A percentile compares a stretch with the other conserved stretches of the same genome.
Evolutionary conservation across 208 protist genomes (phyloP).

Genomic region (Acanthamoeba sp.): DNA sequence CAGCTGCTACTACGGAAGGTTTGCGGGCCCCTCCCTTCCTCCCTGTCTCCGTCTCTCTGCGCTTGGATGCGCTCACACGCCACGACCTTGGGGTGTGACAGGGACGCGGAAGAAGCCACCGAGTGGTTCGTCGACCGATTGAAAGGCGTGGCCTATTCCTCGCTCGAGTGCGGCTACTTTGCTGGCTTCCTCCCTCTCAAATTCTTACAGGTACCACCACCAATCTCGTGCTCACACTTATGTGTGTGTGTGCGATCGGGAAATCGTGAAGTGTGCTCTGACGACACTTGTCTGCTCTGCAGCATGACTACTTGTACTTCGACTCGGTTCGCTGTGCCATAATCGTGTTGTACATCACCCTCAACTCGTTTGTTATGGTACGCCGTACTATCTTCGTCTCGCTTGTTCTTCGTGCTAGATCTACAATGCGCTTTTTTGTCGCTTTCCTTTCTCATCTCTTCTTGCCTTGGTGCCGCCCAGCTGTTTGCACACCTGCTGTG

Average conservation of each 20-base stretch:
- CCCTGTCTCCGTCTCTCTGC: background rate
- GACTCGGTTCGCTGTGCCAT: constrained; percentile 70
- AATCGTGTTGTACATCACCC: constrained; percentile 52
- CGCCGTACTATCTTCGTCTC: background rate
- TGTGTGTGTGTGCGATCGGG: background rate
- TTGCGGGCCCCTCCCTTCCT: background rate
- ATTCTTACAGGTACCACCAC: constrained; percentile 52
- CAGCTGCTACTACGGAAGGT: constrained; percentile 26
- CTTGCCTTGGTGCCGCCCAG: too few species aligned
- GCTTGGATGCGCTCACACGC: background rate
- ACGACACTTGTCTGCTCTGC: background rate
- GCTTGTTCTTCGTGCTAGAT: background rate
- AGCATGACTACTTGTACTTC: constrained; percentile 69
- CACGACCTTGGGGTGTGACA: background rate
- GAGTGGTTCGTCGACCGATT: constrained; percentile 69
- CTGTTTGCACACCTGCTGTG: constrained; percentile 59
- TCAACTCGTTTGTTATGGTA: constrained; percentile 74
- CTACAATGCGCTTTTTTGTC: too few species aligned
- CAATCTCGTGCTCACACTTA: background rate
- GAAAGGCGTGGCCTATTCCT: constrained; percentile 56
- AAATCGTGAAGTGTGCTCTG: too few species aligned
- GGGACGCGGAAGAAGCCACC: constrained; percentile 14
- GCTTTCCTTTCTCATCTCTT: too few species aligned
- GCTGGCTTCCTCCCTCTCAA: constrained; percentile 62
- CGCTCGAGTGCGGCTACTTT: constrained; percentile 74